Conservation (phyloP, 2,329 filamentous ascomycete genomes). For the Ceratocystiopsis sp. region DNA sequence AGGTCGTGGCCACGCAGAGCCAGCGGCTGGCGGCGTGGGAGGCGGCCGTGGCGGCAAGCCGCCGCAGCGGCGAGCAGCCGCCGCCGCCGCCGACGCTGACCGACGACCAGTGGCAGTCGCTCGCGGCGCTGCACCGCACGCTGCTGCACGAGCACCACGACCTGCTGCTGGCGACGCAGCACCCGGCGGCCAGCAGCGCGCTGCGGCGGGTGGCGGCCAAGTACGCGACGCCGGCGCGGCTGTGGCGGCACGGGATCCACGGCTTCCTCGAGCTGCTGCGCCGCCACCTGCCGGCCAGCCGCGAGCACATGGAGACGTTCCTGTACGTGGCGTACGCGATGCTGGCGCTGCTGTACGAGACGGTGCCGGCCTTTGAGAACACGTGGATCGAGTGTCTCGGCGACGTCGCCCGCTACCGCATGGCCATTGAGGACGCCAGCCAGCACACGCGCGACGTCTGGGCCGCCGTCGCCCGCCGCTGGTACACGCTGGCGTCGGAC, state of each 20-base stretch:
- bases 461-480: slow-evolving; percentile 62
- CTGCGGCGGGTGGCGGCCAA: slow-evolving; percentile 55
- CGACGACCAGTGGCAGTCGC: slow-evolving; percentile 64
- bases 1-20: slow-evolving; percentile 45
- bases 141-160: slow-evolving; percentile 70
- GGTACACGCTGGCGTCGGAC: slow-evolving; percentile 74
- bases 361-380: slow-evolving; percentile 63
- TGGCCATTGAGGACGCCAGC: slow-evolving; percentile 82
- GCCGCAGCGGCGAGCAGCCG: no score
- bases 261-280: slow-evolving; percentile 64
- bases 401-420: slow-evolving; percentile 68
- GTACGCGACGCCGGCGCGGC: slow-evolving; percentile 79
- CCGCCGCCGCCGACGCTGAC: no score
- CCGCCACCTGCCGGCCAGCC: slow-evolving; percentile 51
- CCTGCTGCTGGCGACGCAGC: slow-evolving; percentile 74
- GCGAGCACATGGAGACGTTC: slow-evolving; percentile 83
- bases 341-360: slow-evolving; percentile 76
- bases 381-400: slow-evolving; percentile 92
- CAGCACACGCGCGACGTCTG: slow-evolving; percentile 60
- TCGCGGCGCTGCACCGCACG: slow-evolving; percentile 69
- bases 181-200: slow-evolving; percentile 56
- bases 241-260: slow-evolving; percentile 92
- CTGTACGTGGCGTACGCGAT: slow-evolving; percentile 82
- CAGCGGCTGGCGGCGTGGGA: no score
- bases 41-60: no score